phyloP scores from a whole-genome alignment of 805 yeast genomes.

The Isabelozyma rhagii region DNA sequence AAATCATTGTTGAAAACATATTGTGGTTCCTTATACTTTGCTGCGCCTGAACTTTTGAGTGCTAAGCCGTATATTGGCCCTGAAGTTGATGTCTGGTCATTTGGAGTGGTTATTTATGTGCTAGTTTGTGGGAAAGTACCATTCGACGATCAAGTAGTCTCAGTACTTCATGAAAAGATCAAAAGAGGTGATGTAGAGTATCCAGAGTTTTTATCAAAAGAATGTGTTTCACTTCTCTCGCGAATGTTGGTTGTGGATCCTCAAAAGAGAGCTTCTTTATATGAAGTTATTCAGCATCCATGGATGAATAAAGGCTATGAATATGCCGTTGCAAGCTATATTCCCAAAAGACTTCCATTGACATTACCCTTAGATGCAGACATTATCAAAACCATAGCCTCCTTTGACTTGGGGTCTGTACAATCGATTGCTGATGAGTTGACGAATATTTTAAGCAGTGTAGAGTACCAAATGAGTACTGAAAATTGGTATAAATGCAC shows the following conservation, averaged over 20 bases:
- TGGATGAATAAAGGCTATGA: conserved; percentile 95
- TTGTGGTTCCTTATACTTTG: conserved; percentile 96
- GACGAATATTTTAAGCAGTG: conserved; percentile 55
- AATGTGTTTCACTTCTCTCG: conserved; percentile 74
- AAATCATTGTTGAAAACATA: conserved; percentile 78
- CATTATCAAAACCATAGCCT: conserved; percentile 71
- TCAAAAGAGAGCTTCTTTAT: conserved; percentile 68
- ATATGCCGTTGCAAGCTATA: conserved; percentile 60
- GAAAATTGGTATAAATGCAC: conserved; percentile 56
- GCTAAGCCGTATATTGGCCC: conserved; percentile 95
- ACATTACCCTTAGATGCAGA: conserved; percentile 61
- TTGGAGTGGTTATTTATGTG: conserved; percentile 94
- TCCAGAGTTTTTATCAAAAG: conserved; percentile 75
- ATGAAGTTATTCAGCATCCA: conserved; percentile 81
- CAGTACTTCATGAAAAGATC: conserved; percentile 89
- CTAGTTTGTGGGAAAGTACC: conserved; percentile 98
- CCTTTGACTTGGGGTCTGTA: conserved; percentile 74
- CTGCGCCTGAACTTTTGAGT: conserved; percentile 93
- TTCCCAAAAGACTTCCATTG: conserved; percentile 79
- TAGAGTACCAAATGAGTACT: conserved; percentile 60
- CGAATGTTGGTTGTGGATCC: conserved; percentile 94
- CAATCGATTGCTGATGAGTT: conserved; percentile 57
- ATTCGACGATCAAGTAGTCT: conserved; percentile 91
- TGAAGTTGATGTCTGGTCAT: conserved; percentile 97
- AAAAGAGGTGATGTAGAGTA: conserved; percentile 90